phyloP scores from a whole-genome alignment of 129 eudicot species.

The Scalesia atractyloides region DNA sequence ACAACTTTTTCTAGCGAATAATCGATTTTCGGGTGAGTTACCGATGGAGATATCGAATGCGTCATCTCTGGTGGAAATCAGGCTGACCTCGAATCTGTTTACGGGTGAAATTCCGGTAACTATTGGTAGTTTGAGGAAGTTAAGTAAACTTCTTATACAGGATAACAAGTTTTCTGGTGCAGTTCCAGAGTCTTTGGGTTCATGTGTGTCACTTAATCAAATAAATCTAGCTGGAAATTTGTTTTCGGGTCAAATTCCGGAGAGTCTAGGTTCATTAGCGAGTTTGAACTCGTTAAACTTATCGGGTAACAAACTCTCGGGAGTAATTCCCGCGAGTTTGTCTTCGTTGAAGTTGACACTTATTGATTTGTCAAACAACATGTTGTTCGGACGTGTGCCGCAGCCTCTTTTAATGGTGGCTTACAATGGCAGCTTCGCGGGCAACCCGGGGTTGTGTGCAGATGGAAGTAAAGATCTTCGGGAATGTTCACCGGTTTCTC shows the following conservation, averaged over 20 bases:
- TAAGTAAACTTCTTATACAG: conserved; percentile 47
- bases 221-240: conserved; percentile 51
- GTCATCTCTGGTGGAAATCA: conserved; percentile 49
- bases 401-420: conserved; percentile 41
- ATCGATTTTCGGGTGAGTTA: conserved; percentile 56
- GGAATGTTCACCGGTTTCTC: conserved; percentile 44
- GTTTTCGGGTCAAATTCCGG: conserved; percentile 53
- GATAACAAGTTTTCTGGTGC: conserved; percentile 51
- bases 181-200: conserved; percentile 64
- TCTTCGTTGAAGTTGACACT: conserved; percentile 45
- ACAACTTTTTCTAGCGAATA: conserved; percentile 48
- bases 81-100: conserved; percentile 47
- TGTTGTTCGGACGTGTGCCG: conserved; percentile 54
- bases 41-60: conserved; percentile 49
- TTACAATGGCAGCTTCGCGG: conserved; percentile 46
- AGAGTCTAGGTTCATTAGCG: conserved; percentile 44
- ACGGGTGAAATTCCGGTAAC: conserved; percentile 50
- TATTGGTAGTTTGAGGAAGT: conserved; percentile 49
- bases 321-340: conserved; percentile 55
- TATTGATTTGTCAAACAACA: conserved; percentile 62
- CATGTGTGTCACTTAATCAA: conserved; percentile 50
- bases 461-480: conserved; percentile 37
- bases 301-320: conserved; percentile 54
- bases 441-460: conserved; percentile 67
- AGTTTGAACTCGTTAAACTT: conserved; percentile 57